These are phyloP conservation scores for Aureobasidium lini DNA, from an alignment of 2,329 filamentous ascomycete species.

Conservation along the genomic window DNA sequence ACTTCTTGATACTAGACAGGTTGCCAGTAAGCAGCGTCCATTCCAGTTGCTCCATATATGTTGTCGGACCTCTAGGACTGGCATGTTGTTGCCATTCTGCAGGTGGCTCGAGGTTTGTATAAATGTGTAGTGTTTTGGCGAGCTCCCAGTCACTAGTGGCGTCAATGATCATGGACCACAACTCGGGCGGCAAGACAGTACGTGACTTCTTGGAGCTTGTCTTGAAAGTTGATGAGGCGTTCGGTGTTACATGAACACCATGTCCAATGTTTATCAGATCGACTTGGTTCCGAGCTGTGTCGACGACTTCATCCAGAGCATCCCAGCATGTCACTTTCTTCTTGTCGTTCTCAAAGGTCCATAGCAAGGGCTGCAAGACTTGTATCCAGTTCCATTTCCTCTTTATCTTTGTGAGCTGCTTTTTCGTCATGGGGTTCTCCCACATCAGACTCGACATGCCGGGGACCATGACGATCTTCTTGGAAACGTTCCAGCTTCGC, in stretches of 20 bases:
- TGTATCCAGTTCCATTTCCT: constrained; percentile 83
- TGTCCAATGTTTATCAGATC: constrained; percentile 67
- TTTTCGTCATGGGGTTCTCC: constrained; percentile 82
- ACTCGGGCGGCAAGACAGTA: constrained; percentile 64
- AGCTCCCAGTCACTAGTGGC: constrained; percentile 86
- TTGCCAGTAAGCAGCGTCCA: constrained; percentile 73
- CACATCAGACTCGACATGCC: constrained; percentile 86
- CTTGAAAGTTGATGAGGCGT: constrained; percentile 20
- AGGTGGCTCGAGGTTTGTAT: constrained; percentile 68
- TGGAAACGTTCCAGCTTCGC: constrained; percentile 78
- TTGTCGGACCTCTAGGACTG: constrained; percentile 57
- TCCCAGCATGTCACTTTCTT: constrained; percentile 47
- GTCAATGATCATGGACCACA: constrained; percentile 85
- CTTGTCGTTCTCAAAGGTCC: constrained; percentile 60
- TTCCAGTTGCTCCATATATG: constrained; percentile 72
- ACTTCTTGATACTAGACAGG: constrained; percentile 62
- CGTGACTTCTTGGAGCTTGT: constrained; percentile 20
- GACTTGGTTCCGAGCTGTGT: constrained; percentile 68
- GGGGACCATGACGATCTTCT: constrained; percentile 76
- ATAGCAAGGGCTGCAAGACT: constrained; percentile 72
- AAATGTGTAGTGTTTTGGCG: constrained; percentile 71
- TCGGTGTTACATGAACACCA: constrained; percentile 50
- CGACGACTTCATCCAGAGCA: constrained; percentile 62
- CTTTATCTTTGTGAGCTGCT: constrained; percentile 75
- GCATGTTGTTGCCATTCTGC: constrained; percentile 61